Evolutionary conservation across 2,329 filamentous ascomycete species (phyloP).

Genomic region (Remersonia thermophila): DNA sequence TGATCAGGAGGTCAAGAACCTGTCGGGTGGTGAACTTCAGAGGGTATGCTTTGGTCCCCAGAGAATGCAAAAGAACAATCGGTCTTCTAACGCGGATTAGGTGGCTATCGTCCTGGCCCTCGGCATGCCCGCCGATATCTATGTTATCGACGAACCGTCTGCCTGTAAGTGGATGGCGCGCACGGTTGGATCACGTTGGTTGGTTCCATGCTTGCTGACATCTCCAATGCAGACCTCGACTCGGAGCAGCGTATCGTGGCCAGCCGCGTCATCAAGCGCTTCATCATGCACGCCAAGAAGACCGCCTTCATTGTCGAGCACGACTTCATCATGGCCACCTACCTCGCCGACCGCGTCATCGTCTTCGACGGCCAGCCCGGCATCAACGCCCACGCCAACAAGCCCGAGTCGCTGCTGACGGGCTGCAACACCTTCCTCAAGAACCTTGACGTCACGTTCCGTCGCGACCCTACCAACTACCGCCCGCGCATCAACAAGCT

Average conservation of each 20-base stretch:
- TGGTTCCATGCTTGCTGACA: too few relatives aligned
- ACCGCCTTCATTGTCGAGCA: slow-evolving; percentile 98
- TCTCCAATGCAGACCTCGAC: slow-evolving; percentile 54
- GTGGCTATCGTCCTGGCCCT: slow-evolving; percentile 76
- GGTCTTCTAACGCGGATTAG: slow-evolving; percentile 9
- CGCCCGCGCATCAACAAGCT: slow-evolving; percentile 97
- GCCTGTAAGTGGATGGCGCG: slow-evolving; percentile 38
- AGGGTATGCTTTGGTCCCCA: slow-evolving; percentile 48
- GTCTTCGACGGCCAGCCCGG: slow-evolving; percentile 95
- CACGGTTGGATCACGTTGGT: neutral
- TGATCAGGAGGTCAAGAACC: slow-evolving; percentile 97
- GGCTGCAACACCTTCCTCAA: slow-evolving; percentile 95
- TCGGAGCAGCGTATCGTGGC: slow-evolving; percentile 98
- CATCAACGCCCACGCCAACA: slow-evolving; percentile 75
- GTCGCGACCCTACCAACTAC: slow-evolving; percentile 90
- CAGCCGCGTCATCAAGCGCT: slow-evolving; percentile 95
- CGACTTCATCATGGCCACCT: slow-evolving; percentile 92
- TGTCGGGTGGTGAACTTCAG: slow-evolving; percentile 98
- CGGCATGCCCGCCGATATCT: slow-evolving; percentile 91
- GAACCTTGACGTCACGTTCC: slow-evolving; percentile 96
- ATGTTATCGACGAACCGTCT: slow-evolving; percentile 94
- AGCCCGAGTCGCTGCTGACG: slow-evolving; percentile 81
- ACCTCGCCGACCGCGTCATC: slow-evolving; percentile 81
- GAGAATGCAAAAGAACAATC: neutral
- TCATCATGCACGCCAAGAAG: slow-evolving; percentile 99